phyloP scores from a whole-genome alignment of 306 rosid genomes.

The Dryas drummondii region DNA sequence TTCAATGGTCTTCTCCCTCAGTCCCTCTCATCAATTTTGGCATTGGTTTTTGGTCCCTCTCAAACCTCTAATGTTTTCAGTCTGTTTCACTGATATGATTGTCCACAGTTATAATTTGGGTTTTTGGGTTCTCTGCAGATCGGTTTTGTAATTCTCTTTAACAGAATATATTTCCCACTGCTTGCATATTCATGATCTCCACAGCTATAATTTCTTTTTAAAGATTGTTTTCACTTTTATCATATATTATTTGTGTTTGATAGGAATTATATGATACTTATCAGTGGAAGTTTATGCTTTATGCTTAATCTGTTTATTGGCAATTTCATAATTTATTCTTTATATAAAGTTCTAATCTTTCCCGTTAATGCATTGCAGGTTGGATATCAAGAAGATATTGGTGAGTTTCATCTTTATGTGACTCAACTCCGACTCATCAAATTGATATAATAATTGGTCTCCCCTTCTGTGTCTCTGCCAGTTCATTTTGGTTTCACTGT shows the following conservation, averaged over 20 bases:
- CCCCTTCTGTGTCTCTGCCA: neutral
- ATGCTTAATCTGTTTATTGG: neutral
- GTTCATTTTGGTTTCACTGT: neutral
- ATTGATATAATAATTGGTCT: neutral
- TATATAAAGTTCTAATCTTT: conserved; percentile 21
- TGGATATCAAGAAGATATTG: conserved; percentile 24
- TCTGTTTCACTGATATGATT: neutral
- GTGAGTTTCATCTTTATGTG: conserved; percentile 6
- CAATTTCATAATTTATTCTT: neutral
- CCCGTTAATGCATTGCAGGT: conserved; percentile 38
- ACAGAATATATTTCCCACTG: neutral
- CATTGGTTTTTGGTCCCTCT: conserved; percentile 1
- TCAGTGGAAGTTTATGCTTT: neutral
- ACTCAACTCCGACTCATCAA: conserved; percentile 29
- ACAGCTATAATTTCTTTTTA: neutral
- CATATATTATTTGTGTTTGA: neutral
- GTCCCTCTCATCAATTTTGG: neutral
- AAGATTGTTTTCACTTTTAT: neutral
- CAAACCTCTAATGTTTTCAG: too few species aligned
- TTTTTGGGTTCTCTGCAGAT: conserved; percentile 6
- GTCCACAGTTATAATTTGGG: neutral
- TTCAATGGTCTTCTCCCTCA: conserved; percentile 1
- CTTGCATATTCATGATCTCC: conserved; percentile 3
- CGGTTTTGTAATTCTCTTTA: neutral
- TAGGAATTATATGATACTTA: neutral